Percentiles rank a stretch among this genome's conserved stretches.
These are phyloP conservation scores for Papiliotrema flavescens DNA, from an alignment of 1,284 basidiomycete species.

Conservation along the genomic window DNA sequence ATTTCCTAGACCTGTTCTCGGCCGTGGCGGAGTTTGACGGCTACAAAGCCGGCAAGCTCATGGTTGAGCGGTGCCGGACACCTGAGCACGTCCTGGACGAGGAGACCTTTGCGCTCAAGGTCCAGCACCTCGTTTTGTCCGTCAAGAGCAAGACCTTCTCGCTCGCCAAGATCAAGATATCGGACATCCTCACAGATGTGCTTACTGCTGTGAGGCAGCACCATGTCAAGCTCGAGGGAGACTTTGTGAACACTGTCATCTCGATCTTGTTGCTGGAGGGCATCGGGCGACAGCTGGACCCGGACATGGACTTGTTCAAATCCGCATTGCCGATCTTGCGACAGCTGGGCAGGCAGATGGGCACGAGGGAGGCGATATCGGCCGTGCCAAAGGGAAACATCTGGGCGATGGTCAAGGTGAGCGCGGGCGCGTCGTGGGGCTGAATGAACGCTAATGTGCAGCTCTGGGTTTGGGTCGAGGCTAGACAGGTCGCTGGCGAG, in stretches of 20 bases:
- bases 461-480: constrained; percentile 90
- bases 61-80: constrained; percentile 92
- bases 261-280: constrained; percentile 91
- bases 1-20: constrained; percentile 95
- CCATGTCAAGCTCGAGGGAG: constrained; percentile 98
- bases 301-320: constrained; percentile 87
- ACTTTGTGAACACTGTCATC: constrained; percentile 97
- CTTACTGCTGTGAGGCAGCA: constrained; percentile 82
- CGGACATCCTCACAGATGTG: constrained; percentile 86
- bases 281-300: constrained; percentile 91
- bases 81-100: constrained; percentile 87
- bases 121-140: constrained; percentile 89
- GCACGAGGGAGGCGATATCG: constrained; percentile 66
- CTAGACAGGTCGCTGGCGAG: constrained; percentile 73
- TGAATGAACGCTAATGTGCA: constrained; percentile 31
- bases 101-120: constrained; percentile 93
- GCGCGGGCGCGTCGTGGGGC: constrained; percentile 18
- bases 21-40: constrained; percentile 96
- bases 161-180: constrained; percentile 91
- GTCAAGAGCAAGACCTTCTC: constrained; percentile 97
- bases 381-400: constrained; percentile 65
- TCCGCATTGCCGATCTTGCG: constrained; percentile 85
- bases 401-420: constrained; percentile 77
- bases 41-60: constrained; percentile 86
- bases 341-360: constrained; percentile 83